Conservation (phyloP, 1,284 basidiomycete species). For the Mycena citricolor region DNA sequence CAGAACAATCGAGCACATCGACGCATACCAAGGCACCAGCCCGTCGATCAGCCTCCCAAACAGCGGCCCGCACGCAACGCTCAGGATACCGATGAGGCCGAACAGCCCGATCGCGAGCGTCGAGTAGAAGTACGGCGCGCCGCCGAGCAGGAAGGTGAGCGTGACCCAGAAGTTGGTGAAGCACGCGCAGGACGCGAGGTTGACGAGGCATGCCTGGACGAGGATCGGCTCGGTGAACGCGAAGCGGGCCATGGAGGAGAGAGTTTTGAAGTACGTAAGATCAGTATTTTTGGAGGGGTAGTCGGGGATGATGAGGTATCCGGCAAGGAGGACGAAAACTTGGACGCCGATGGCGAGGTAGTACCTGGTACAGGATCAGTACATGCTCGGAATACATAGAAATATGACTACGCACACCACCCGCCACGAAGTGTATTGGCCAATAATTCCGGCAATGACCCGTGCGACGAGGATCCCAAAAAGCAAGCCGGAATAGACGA, state of each 20-base stretch:
- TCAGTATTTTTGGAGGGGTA: slow-evolving; percentile 64
- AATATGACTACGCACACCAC: slow-evolving; percentile 39
- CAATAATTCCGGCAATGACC: slow-evolving; percentile 66
- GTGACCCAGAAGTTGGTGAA: slow-evolving; percentile 71
- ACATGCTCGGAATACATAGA: too few species aligned
- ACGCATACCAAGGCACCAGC: slow-evolving; percentile 66
- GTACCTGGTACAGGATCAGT: slow-evolving; percentile 42
- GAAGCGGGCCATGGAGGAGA: slow-evolving; percentile 69
- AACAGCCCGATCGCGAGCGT: slow-evolving; percentile 73
- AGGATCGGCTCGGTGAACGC: slow-evolving; percentile 68
- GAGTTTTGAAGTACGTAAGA: slow-evolving; percentile 59
- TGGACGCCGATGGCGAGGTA: slow-evolving; percentile 66
- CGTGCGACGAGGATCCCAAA: slow-evolving; percentile 72
- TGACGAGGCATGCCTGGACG: slow-evolving; percentile 60
- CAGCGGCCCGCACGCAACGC: slow-evolving; percentile 62
- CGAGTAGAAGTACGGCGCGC: slow-evolving; percentile 62
- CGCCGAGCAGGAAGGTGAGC: slow-evolving; percentile 69
- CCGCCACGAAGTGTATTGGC: slow-evolving; percentile 59
- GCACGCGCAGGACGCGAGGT: slow-evolving; percentile 54
- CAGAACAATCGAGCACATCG: slow-evolving; percentile 46
- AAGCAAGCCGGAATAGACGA: slow-evolving; percentile 67
- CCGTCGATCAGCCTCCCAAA: slow-evolving; percentile 61
- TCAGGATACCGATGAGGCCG: slow-evolving; percentile 67
- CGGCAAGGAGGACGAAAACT: slow-evolving; percentile 45
- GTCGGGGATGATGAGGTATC: slow-evolving; percentile 65